phyloP scores from a whole-genome alignment of 345 rosid genomes.

The Salix arbutifolia region DNA sequence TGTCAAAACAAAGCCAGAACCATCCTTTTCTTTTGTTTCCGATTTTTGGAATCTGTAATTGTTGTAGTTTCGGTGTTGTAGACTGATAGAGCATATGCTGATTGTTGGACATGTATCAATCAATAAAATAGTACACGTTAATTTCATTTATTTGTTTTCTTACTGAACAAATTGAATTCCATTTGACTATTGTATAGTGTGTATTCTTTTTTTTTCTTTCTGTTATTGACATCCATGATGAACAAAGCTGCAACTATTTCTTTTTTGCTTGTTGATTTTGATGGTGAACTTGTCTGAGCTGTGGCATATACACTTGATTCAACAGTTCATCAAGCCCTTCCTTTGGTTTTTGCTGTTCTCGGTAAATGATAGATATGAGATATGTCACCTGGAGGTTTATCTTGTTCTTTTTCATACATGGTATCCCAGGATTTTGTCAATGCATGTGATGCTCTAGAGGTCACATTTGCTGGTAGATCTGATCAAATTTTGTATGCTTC shows the following conservation, averaged over 20 bases:
- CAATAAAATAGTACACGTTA: conserved; percentile 34
- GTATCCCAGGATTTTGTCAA: background rate
- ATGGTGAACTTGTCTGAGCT: background rate
- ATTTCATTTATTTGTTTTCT: conserved; percentile 5
- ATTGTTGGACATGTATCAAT: conserved; percentile 42
- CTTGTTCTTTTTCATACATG: background rate
- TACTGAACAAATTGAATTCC: background rate
- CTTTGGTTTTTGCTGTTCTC: background rate
- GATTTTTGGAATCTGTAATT: conserved; percentile 35
- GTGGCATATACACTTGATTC: background rate
- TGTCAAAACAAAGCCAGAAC: conserved; percentile 27
- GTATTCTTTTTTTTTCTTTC: background rate
- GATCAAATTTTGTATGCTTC: background rate
- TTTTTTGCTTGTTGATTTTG: background rate
- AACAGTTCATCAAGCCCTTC: background rate
- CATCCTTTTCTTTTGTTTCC: conserved; percentile 15
- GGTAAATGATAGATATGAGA: background rate
- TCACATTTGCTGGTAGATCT: background rate
- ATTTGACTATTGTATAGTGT: background rate
- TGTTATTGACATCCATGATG: background rate
- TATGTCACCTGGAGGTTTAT: background rate
- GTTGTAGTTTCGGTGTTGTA: conserved; percentile 42
- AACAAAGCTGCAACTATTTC: background rate
- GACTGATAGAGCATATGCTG: conserved; percentile 40
- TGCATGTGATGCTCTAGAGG: background rate